Evolutionary conservation across 345 rosid species (phyloP), one percentile per base, ranked within the genome.

Genomic region (Cardamine occulta): DNA sequence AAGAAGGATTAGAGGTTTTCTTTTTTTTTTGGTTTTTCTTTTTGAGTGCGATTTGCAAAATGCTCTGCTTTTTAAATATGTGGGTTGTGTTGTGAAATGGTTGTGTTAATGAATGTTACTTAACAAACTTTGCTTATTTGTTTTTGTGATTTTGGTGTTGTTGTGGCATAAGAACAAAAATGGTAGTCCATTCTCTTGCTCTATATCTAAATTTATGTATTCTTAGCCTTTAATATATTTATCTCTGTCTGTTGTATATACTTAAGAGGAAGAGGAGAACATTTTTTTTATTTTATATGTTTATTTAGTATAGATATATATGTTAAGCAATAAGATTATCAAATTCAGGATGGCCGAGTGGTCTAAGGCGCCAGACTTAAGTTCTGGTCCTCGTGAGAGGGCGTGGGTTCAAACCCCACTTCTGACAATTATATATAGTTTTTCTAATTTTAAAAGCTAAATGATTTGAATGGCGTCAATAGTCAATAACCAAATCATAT

Each of bases 291-390:
- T 32, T 0, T 19, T 7, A 8, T 34, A 34, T 34, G 1, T 8
- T 34, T 34, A 34, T 3, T 7, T 8, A 0, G 2, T 34, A 34
- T 34, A 34, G 2, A 34, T 34, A 34, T 2, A 3, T 35, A 35
- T 29, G 1, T 29, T 29, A 29, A 29, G 32, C 32, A 4, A 29
- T 28, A 28, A 3, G 0, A 28, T 32, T 44, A 12, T 58, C 4
- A 11, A 40, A 40, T 7, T 13, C 17, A 42, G 89, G 90, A 82
- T 87, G 89, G 90, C 92, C 90, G 88, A 86, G 93, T 83, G 93
- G 91, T 90, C 91, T 83, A 86, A 87, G 90, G 87, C 91, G 91
- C 91, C 88, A 85, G 91, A 85, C 91, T 86, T 89, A 85, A 90
- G 87, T 88, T 86, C 86, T 86, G 88, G 86, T 85, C 88, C 19